phyloP scores from a whole-genome alignment of 2,329 filamentous ascomycete genomes.

The Chaetoscypha palmicola region DNA sequence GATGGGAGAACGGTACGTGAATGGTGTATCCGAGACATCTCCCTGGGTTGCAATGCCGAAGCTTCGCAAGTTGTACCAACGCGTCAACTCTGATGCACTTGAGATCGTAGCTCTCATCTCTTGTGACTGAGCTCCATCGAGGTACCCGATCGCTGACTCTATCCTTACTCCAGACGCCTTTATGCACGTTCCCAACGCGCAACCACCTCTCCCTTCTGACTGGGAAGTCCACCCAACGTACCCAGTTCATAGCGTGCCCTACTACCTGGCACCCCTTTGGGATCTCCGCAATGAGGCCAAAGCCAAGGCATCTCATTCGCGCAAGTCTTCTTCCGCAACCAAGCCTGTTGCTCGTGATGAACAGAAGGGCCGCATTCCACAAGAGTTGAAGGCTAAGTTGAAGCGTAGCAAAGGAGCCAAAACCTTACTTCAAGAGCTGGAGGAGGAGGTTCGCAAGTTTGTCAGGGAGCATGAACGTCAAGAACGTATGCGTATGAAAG shows the following conservation, averaged over 20 bases:
- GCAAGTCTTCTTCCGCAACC: slow-evolving; percentile 31
- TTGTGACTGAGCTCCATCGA: no score
- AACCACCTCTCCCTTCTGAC: slow-evolving; percentile 75
- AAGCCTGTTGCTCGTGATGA: slow-evolving; percentile 22
- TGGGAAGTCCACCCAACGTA: slow-evolving; percentile 80
- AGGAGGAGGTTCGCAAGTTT: slow-evolving; percentile 75
- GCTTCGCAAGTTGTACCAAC: no score
- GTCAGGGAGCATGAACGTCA: slow-evolving; percentile 53
- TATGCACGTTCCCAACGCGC: slow-evolving; percentile 75
- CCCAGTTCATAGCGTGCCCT: slow-evolving; percentile 70
- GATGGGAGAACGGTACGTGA: slow-evolving; percentile 92
- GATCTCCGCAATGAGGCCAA: slow-evolving; percentile 53
- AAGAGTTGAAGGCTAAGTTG: slow-evolving; percentile 70
- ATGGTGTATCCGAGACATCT: no score
- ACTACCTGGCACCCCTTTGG: slow-evolving; percentile 84
- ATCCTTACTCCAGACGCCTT: slow-evolving; percentile 66
- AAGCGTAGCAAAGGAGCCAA: slow-evolving; percentile 75
- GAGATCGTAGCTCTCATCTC: no score
- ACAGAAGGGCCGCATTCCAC: slow-evolving; percentile 57
- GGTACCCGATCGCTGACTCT: no score
- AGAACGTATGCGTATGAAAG: slow-evolving; percentile 35
- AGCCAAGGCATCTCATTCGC: slow-evolving; percentile 14
- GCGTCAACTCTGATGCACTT: no score
- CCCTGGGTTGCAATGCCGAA: no score
- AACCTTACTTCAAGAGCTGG: slow-evolving; percentile 72